Percentiles rank a stretch among this genome's conserved stretches.
Evolutionary conservation across 768 basidiomycete genomes (phyloP).

Genomic region (Boletus coccyginus): DNA sequence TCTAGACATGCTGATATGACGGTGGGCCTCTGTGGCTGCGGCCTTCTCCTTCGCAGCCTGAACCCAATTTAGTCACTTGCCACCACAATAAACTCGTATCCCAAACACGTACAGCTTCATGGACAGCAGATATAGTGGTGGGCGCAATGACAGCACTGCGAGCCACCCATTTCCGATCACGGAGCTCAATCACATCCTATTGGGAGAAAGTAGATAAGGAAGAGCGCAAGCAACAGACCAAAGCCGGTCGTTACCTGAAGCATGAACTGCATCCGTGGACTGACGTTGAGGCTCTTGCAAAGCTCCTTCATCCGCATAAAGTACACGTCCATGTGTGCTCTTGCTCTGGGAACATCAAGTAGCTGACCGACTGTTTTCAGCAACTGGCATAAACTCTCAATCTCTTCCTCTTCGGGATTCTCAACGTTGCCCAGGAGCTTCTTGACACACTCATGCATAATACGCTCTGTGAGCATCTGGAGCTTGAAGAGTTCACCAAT

Average conservation of each 20-base stretch:
- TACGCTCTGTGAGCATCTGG: conserved; percentile 96
- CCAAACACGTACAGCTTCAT: conserved; percentile 65
- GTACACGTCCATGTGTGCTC: conserved; percentile 88
- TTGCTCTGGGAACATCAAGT: conserved; percentile 80
- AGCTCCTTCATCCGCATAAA: conserved; percentile 89
- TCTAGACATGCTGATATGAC: conserved; percentile 78
- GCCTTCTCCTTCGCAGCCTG: conserved; percentile 84
- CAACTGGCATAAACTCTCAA: conserved; percentile 93
- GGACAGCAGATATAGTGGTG: conserved; percentile 84
- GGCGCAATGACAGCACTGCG: conserved; percentile 76
- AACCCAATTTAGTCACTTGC: conserved; percentile 3
- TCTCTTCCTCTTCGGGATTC: conserved; percentile 96
- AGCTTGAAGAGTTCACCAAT: conserved; percentile 99
- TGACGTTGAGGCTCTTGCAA: conserved; percentile 68
- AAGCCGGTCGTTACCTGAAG: conserved; percentile 64
- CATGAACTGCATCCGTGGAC: conserved; percentile 92
- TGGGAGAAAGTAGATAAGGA: neutral
- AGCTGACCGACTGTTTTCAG: conserved; percentile 82
- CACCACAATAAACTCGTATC: neutral
- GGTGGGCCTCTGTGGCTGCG: conserved; percentile 57
- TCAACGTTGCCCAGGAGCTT: conserved; percentile 91
- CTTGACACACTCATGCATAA: conserved; percentile 99
- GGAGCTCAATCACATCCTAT: conserved; percentile 89
- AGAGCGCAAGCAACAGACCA: neutral
- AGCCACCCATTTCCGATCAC: conserved; percentile 76